phyloP scores from a whole-genome alignment of 345 rosid species.

The Citrus trifoliata region DNA sequence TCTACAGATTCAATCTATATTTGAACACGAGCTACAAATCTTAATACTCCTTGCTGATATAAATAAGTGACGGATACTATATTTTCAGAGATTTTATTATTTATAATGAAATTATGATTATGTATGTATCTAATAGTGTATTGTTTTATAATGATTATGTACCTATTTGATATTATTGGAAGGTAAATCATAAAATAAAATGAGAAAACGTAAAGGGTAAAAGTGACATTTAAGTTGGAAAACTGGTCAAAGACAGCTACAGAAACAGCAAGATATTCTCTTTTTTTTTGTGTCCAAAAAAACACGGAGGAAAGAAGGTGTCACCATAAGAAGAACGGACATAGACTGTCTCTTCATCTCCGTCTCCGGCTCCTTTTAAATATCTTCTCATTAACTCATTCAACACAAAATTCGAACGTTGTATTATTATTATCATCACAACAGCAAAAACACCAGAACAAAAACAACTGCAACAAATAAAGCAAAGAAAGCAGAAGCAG shows the following conservation, averaged over 20 bases:
- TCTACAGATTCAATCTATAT: too few species aligned
- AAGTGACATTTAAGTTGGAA: background rate
- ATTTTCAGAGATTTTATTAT: too few species aligned
- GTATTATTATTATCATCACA: background rate
- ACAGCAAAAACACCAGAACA: background rate
- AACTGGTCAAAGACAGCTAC: background rate
- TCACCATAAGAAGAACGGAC: background rate
- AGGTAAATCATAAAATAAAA: too few species aligned
- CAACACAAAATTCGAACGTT: background rate
- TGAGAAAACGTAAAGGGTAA: background rate
- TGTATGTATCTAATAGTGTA: too few species aligned
- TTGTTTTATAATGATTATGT: too few species aligned
- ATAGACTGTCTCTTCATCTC: background rate
- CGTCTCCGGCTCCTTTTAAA: background rate
- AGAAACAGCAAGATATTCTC: background rate
- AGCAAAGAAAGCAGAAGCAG: slow-evolving; percentile 3
- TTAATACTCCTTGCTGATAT: too few species aligned
- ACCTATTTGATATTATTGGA: too few species aligned
- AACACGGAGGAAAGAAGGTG: slow-evolving; percentile 5
- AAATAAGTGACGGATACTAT: too few species aligned
- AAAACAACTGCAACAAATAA: background rate
- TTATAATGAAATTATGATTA: too few species aligned
- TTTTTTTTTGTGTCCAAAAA: background rate
- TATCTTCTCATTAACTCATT: background rate
- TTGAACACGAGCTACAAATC: too few species aligned